phyloP scores from a whole-genome alignment of 2,329 filamentous ascomycete species.

The Immersiporthe knoxdaviesiana region DNA sequence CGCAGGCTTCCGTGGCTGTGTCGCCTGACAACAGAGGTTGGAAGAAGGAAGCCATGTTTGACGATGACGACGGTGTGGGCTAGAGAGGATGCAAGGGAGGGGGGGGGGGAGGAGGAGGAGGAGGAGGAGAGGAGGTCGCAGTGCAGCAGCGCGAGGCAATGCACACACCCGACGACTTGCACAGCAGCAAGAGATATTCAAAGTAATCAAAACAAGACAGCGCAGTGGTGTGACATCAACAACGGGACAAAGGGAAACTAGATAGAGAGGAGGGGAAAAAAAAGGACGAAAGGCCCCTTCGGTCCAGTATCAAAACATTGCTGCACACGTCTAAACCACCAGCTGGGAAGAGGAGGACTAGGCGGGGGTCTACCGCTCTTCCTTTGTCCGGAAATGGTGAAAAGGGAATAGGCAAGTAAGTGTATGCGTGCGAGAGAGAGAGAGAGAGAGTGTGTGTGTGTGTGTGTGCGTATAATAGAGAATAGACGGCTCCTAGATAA shows the following conservation, averaged over 20 bases:
- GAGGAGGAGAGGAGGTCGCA: slow-evolving; percentile 7
- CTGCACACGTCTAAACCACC: neutral
- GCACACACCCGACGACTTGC: slow-evolving; percentile 23
- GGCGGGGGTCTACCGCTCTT: neutral
- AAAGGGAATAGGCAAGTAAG: slow-evolving; percentile 15
- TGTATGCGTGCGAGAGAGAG: neutral
- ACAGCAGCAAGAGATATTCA: slow-evolving; percentile 16
- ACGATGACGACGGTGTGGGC: neutral
- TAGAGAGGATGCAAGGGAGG: too few relatives aligned
- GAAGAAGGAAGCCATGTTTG: slow-evolving; percentile 42
- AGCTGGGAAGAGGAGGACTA: neutral
- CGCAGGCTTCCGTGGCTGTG: slow-evolving; percentile 34
- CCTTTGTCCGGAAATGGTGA: slow-evolving; percentile 13
- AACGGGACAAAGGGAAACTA: slow-evolving; percentile 4
- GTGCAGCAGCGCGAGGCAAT: slow-evolving; percentile 15
- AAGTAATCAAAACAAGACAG: slow-evolving; percentile 1
- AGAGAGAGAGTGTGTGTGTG: neutral
- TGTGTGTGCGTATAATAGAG: neutral
- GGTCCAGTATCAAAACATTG: slow-evolving; percentile 23
- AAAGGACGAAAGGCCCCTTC: neutral
- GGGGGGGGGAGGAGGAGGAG: neutral
- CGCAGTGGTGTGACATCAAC: slow-evolving; percentile 24
- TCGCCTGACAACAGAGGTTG: slow-evolving; percentile 37
- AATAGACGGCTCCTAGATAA: slow-evolving; percentile 1
- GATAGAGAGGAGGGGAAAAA: neutral